phyloP scores from a whole-genome alignment of 2,329 filamentous ascomycete genomes.

The Grosmannia huntii region DNA sequence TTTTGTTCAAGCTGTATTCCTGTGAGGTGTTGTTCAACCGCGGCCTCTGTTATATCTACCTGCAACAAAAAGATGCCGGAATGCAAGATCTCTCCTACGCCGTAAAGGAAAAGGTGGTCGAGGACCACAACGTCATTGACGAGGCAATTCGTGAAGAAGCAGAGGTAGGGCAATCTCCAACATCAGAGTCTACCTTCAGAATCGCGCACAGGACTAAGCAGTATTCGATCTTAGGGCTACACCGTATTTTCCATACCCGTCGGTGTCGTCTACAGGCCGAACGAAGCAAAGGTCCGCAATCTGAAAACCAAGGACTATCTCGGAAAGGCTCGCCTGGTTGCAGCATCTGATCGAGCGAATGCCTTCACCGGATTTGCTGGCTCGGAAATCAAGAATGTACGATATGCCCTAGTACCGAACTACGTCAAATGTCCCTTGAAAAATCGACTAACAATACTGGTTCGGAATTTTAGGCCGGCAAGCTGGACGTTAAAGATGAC shows the following conservation, averaged over 20 bases:
- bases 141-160: slow-evolving; percentile 90
- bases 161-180: slow-evolving; percentile 45
- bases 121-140: slow-evolving; percentile 95
- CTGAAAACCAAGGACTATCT: slow-evolving; percentile 96
- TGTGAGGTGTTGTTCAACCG: slow-evolving; percentile 97
- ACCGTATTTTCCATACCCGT: slow-evolving; percentile 98
- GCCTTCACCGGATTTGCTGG: slow-evolving; percentile 73
- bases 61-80: slow-evolving; percentile 81
- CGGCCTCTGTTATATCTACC: slow-evolving; percentile 92
- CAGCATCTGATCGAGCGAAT: slow-evolving; percentile 69
- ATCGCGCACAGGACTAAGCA: not conserved
- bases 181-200: not conserved
- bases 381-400: slow-evolving; percentile 62
- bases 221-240: slow-evolving; percentile 58
- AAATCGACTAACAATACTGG: not conserved
- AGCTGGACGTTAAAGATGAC: slow-evolving; percentile 56
- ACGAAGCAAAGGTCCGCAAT: slow-evolving; percentile 96
- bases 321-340: slow-evolving; percentile 87
- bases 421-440: not conserved
- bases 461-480: slow-evolving; percentile 29
- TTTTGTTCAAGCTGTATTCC: slow-evolving; percentile 93
- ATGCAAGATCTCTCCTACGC: slow-evolving; percentile 86
- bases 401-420: not conserved
- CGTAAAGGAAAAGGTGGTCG: slow-evolving; percentile 88
- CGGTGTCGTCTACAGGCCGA: slow-evolving; percentile 86